Conservation (phyloP, 1,284 basidiomycete species). For the Tilletia walkeri region DNA sequence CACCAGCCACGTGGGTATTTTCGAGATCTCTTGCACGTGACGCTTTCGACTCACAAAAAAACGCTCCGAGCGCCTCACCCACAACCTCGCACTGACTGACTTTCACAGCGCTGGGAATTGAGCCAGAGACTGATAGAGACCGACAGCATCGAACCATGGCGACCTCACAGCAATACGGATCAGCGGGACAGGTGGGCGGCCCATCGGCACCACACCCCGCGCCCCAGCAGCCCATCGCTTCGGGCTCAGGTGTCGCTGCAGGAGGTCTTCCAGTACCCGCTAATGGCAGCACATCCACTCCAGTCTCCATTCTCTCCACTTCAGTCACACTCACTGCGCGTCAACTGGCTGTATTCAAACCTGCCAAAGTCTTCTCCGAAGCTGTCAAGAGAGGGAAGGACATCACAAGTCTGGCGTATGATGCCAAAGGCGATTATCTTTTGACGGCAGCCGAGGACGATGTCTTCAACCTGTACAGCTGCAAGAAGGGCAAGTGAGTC, state of each 20-base stretch:
- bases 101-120: too few relatives aligned
- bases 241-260: not conserved
- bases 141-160: too few relatives aligned
- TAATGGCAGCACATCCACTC: not conserved
- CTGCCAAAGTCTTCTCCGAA: slow-evolving; percentile 74
- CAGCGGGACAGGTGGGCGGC: too few relatives aligned
- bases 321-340: slow-evolving; percentile 29
- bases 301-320: not conserved
- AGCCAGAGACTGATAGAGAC: too few relatives aligned
- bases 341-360: slow-evolving; percentile 63
- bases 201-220: not conserved
- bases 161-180: too few relatives aligned
- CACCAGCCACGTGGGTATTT: too few relatives aligned
- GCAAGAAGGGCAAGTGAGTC: slow-evolving; percentile 85
- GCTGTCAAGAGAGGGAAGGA: slow-evolving; percentile 57
- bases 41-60: too few relatives aligned
- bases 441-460: slow-evolving; percentile 92
- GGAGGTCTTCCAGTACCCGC: not conserved
- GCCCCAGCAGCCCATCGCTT: not conserved
- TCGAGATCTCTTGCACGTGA: too few relatives aligned
- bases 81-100: too few relatives aligned
- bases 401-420: slow-evolving; percentile 81
- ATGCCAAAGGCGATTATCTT: slow-evolving; percentile 80
- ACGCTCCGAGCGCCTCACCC: too few relatives aligned
- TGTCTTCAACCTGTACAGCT: slow-evolving; percentile 82